Base-by-base conservation (phyloP, 1,139 yeast species). In the Candida sp. region DNA sequence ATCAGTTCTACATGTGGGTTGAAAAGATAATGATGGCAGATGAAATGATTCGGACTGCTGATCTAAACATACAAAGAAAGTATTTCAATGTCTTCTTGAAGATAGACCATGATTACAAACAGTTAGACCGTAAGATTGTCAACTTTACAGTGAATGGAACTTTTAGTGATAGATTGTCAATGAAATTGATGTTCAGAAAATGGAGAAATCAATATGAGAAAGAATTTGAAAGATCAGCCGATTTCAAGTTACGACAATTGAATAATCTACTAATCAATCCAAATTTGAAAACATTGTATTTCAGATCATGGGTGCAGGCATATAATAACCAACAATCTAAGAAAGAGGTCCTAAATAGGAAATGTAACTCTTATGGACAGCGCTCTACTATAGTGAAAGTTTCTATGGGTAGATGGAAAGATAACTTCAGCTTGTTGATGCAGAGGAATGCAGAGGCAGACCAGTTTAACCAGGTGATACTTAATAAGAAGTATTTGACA, bases 401-500 rank as follows among this genome's bases (percentile, higher is more conserved):
- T 5, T 43, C 42, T 15, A 49, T 57, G 9, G 33, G 44, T 1
- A 49, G 44, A 35, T 47, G 60, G 61, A 36, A 19, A 2, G 30
- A 43, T 8, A 47, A 44, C 39, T 34, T 52, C 1, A 33, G 30
- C 2, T 33, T 47, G 1, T 38, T 42, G 2, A 19, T 36, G 7
- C 42, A 45, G 1, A 42, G 58, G 5, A 35, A 44, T 3, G 40
- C 40, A 2, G 39, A 38, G 21, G 61, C 68, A 2, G 36, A 38
- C 2, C 46, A 46, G 0, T 69, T 70, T 48, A 58, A 62, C 33
- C 40, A 46, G 1, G 46, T 48, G 1, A 45, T 67, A 3, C 51
- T 68, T 2, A 48, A 50, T 38, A 69, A 68, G 44, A 67, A 64
- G 48, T 58, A 55, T 33, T 45, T 64, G 41, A 50, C 64, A 2